Percentiles rank a stretch among this genome's conserved stretches.
phyloP scores from a whole-genome alignment of 2,329 filamentous ascomycete species.

The Ophiostoma himal-ulmi region DNA sequence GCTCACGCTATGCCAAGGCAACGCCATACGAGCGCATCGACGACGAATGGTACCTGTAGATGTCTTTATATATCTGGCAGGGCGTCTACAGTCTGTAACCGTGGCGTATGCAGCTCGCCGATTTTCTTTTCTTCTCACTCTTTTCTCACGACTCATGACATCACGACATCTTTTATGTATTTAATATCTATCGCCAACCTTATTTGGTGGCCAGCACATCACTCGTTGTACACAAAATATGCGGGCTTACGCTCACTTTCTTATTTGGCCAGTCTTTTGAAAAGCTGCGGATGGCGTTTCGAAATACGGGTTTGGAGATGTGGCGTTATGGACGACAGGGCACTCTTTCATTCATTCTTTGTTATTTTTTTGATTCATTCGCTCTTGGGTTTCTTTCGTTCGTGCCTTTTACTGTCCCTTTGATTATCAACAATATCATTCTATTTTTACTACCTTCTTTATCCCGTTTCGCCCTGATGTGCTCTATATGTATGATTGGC shows the following conservation, averaged over 20 bases:
- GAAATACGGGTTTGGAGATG: not conserved
- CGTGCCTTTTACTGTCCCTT: no score
- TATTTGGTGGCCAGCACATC: not conserved
- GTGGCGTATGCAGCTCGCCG: not conserved
- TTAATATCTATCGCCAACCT: not conserved
- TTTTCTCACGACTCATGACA: not conserved
- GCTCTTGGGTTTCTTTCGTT: not conserved
- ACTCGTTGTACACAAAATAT: not conserved
- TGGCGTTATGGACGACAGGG: not conserved
- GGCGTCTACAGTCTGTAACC: not conserved
- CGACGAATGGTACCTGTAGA: not conserved
- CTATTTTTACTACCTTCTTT: not conserved
- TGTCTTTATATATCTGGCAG: not conserved
- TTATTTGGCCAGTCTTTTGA: not conserved
- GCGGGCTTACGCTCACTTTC: not conserved
- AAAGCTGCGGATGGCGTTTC: not conserved
- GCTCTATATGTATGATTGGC: not conserved
- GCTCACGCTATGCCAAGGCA: not conserved
- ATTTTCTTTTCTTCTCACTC: not conserved
- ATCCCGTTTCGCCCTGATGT: not conserved
- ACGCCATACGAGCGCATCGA: not conserved
- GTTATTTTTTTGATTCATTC: not conserved
- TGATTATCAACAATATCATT: conserved; percentile 2
- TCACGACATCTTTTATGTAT: not conserved
- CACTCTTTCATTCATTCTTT: not conserved